Conservation (phyloP, 208 protist species). For the Acanthamoeba royreba region DNA sequence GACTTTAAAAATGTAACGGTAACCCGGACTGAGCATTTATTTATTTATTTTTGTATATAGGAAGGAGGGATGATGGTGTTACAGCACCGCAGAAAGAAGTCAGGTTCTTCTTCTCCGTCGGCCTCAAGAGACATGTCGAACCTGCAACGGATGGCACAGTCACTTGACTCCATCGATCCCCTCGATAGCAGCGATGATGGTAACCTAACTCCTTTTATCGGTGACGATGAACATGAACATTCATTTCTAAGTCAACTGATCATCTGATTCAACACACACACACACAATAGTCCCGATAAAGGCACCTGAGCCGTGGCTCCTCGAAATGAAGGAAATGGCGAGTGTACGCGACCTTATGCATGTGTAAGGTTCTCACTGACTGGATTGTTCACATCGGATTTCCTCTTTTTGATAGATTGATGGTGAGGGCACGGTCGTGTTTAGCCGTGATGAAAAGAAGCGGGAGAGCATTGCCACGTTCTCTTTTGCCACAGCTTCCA, state of each 20-base stretch:
- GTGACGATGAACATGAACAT: too few species aligned
- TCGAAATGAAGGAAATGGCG: not conserved
- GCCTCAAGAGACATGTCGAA: too few species aligned
- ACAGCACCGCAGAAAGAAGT: not conserved
- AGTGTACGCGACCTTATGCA: not conserved
- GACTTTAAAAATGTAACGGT: not conserved
- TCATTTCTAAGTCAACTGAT: too few species aligned
- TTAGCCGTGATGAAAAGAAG: not conserved
- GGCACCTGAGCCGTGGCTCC: not conserved
- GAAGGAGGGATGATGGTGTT: not conserved
- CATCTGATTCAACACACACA: not conserved
- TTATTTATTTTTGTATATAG: not conserved
- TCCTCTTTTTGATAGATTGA: not conserved
- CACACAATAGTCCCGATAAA: not conserved
- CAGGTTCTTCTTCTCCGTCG: too few species aligned
- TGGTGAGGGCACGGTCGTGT: not conserved
- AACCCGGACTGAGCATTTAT: not conserved
- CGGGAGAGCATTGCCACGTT: not conserved
- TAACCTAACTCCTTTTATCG: too few species aligned
- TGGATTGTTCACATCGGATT: not conserved
- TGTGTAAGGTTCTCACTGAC: not conserved
- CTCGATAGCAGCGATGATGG: too few species aligned
- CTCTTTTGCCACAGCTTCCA: not conserved
- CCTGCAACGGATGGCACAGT: too few species aligned
- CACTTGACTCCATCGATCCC: too few species aligned